Evolutionary conservation across 2,329 filamentous ascomycete species (phyloP).

Genomic region (Coccinonectria pachysandricola): DNA sequence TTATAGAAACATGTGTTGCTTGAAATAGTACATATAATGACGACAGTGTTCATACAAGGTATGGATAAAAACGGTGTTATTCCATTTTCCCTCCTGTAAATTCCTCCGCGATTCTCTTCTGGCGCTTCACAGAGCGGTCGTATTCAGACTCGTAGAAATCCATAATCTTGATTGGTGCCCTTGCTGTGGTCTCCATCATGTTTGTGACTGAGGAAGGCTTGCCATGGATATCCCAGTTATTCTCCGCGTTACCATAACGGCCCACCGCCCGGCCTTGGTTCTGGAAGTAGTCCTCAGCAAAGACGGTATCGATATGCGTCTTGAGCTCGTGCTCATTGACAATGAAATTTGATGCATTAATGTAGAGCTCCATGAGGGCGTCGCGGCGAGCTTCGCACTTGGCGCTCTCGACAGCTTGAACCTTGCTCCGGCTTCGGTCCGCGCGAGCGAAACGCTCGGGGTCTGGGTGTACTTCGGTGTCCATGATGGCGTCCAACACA

Average conservation of each 20-base stretch:
- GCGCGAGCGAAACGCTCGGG: conserved; percentile 49
- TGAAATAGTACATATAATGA: conserved; percentile 17
- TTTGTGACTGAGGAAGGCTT: conserved; percentile 33
- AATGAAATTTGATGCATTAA: conserved; percentile 81
- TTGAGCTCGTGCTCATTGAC: conserved; percentile 69
- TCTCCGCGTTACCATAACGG: conserved; percentile 29
- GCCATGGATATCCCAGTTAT: conserved; percentile 42
- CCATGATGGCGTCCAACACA: conserved; percentile 39
- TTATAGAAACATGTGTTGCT: too few relatives aligned
- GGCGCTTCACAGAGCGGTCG: conserved; percentile 37
- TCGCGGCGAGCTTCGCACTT: conserved; percentile 55
- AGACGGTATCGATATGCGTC: conserved; percentile 62
- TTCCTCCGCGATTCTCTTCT: conserved; percentile 47
- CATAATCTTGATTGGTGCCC: conserved; percentile 26
- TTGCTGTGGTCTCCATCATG: conserved; percentile 31
- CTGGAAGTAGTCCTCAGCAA: conserved; percentile 51
- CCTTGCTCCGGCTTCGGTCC: conserved; percentile 32
- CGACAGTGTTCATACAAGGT: conserved; percentile 6
- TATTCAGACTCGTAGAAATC: conserved; percentile 28
- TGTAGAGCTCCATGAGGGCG: conserved; percentile 77
- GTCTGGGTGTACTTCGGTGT: conserved; percentile 47
- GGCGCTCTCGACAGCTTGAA: conserved; percentile 28
- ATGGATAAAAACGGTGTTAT: conserved; percentile 12
- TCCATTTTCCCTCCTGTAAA: conserved; percentile 50
- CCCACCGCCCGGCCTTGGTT: conserved; percentile 22